Percentiles rank a stretch among this genome's conserved stretches.
Conservation (phyloP, 2,329 filamentous ascomycete genomes). For the Colletotrichum salicis region DNA sequence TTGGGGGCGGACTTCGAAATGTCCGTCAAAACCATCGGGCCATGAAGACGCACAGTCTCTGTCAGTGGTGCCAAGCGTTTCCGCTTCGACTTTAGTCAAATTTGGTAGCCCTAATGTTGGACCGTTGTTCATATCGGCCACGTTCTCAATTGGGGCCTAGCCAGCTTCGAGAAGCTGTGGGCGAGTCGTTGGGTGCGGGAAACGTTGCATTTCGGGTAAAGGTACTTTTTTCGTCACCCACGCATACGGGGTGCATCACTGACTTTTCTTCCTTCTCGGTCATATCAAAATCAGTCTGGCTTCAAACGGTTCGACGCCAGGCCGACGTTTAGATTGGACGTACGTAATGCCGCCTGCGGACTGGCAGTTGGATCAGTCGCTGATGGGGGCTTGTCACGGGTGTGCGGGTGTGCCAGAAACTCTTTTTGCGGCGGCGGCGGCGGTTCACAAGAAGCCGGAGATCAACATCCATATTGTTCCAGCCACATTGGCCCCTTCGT, state of each 20-base stretch:
- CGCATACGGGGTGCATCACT: slow-evolving; percentile 1
- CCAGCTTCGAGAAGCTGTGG: slow-evolving; percentile 26
- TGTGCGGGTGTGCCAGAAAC: background rate
- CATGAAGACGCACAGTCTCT: slow-evolving; percentile 10
- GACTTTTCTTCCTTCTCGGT: slow-evolving; percentile 3
- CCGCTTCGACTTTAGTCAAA: background rate
- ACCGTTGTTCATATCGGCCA: slow-evolving; percentile 4
- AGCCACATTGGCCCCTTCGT: slow-evolving; percentile 1
- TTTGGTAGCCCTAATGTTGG: background rate
- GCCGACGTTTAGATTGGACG: slow-evolving; percentile 23
- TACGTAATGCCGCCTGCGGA: slow-evolving; percentile 23
- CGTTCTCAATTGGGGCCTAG: slow-evolving; percentile 19
- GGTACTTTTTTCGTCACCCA: slow-evolving; percentile 3
- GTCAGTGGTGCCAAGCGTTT: slow-evolving; percentile 7
- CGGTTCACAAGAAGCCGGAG: background rate
- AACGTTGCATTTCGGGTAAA: slow-evolving; percentile 23
- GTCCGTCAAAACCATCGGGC: slow-evolving; percentile 1
- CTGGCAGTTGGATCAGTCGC: slow-evolving; percentile 6
- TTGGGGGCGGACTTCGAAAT: background rate
- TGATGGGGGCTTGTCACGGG: slow-evolving; percentile 18
- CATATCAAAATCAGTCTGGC: background rate
- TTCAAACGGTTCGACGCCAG: slow-evolving; percentile 13
- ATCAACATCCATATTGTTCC: background rate
- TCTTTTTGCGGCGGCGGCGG: background rate
- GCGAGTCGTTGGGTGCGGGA: slow-evolving; percentile 22